Conservation (phyloP, 2,329 filamentous ascomycete species). For the Ophiocordyceps camponoti-saundersi region DNA sequence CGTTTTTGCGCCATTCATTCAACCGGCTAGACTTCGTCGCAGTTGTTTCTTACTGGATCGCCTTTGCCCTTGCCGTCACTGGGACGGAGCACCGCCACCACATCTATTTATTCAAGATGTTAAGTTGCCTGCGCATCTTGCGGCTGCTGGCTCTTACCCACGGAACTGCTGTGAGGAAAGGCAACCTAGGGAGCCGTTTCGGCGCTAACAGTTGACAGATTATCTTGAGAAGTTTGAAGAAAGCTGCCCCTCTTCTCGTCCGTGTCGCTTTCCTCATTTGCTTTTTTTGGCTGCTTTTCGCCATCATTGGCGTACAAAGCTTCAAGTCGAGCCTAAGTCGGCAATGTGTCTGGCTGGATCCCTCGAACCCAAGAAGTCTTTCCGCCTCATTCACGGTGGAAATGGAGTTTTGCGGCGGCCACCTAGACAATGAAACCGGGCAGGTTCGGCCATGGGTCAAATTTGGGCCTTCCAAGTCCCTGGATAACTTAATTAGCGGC, state of each 20-base stretch:
- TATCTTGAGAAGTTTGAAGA: constrained; percentile 87
- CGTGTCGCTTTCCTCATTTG: constrained; percentile 87
- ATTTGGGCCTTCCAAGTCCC: constrained; percentile 15
- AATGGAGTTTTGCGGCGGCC: constrained; percentile 74
- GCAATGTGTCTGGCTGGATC: constrained; percentile 63
- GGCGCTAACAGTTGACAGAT: constrained; percentile 33
- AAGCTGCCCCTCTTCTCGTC: constrained; percentile 77
- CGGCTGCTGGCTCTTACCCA: constrained; percentile 82
- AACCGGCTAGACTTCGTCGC: constrained; percentile 91
- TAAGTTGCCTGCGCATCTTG: constrained; percentile 85
- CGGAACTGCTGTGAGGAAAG: constrained; percentile 60
- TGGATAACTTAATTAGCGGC: constrained; percentile 31
- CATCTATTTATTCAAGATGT: constrained; percentile 86
- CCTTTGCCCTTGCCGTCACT: constrained; percentile 55
- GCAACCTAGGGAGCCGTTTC: neutral
- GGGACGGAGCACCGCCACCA: constrained; percentile 54
- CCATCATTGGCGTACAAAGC: constrained; percentile 89
- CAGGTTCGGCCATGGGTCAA: constrained; percentile 48
- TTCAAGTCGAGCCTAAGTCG: constrained; percentile 74
- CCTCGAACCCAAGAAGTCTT: constrained; percentile 35
- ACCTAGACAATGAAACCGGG: constrained; percentile 45
- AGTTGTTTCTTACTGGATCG: constrained; percentile 88
- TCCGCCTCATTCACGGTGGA: constrained; percentile 41
- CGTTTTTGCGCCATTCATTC: constrained; percentile 88
- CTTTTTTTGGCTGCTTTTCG: constrained; percentile 97